phyloP scores from a whole-genome alignment of 257 asterid species.

The Solanum gandarillasii region DNA sequence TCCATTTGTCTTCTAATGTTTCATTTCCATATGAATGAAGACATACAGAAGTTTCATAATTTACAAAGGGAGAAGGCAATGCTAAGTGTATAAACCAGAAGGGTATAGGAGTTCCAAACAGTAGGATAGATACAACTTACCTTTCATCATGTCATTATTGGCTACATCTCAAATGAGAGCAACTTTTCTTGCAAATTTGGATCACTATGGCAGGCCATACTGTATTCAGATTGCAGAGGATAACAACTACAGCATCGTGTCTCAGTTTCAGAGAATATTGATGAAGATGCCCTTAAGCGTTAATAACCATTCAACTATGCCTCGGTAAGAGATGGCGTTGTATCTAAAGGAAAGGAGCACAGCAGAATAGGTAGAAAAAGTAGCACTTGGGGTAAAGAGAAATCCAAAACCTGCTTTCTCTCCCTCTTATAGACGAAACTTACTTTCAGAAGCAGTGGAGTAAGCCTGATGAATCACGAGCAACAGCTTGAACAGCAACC shows the following conservation, averaged over 20 bases:
- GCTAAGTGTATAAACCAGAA: neutral
- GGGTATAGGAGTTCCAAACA: neutral
- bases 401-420: neutral
- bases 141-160: neutral
- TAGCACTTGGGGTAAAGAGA: neutral
- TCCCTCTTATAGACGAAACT: neutral
- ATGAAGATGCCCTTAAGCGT: neutral
- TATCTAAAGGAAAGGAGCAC: neutral
- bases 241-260: neutral
- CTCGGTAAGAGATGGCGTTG: neutral
- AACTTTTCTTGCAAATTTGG: neutral
- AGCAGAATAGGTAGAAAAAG: neutral
- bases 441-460: neutral
- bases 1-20: neutral
- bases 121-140: neutral
- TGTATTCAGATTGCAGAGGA: neutral
- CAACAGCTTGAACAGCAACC: neutral
- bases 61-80: neutral
- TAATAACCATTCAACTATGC: neutral
- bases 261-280: neutral
- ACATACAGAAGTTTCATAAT: neutral
- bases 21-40: neutral
- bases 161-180: neutral
- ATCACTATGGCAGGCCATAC: neutral
- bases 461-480: neutral